phyloP scores from a whole-genome alignment of 345 rosid genomes.

The Euphorbia lathyris region DNA sequence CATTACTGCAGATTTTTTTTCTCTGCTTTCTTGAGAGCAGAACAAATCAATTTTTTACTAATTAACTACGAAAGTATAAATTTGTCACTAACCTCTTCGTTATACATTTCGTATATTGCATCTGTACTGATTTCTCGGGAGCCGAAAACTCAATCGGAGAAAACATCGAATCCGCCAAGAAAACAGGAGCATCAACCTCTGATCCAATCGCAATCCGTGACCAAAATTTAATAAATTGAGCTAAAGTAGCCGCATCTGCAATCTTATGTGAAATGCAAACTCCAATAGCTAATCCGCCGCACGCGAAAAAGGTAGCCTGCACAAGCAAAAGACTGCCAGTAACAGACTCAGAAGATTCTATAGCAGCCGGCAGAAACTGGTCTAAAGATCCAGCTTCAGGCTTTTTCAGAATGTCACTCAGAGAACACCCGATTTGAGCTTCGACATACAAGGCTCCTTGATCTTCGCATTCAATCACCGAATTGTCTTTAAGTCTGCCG shows the following conservation, averaged over 20 bases:
- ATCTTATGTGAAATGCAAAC: conserved; percentile 20
- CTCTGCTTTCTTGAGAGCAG: too few relatives aligned
- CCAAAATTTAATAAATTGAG: conserved; percentile 27
- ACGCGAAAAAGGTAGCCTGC: conserved; percentile 26
- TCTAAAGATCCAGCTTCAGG: conserved; percentile 18
- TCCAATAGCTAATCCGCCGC: conserved; percentile 28
- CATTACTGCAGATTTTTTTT: too few relatives aligned
- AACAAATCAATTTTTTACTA: too few relatives aligned
- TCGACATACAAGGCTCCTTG: conserved; percentile 35
- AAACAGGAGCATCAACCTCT: background rate
- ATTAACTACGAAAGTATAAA: too few relatives aligned
- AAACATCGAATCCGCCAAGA: conserved; percentile 15
- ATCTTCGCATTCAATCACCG: conserved; percentile 37
- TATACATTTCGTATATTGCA: background rate
- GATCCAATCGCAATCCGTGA: conserved; percentile 2
- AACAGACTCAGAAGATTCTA: conserved; percentile 3
- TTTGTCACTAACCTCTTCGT: too few relatives aligned
- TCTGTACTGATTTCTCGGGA: too few relatives aligned
- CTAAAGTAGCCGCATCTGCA: conserved; percentile 14
- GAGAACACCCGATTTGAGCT: conserved; percentile 23
- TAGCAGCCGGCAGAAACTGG: conserved; percentile 22
- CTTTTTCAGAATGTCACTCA: conserved; percentile 21
- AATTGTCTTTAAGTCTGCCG: conserved; percentile 13
- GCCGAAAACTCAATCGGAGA: conserved; percentile 10
- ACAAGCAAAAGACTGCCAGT: conserved; percentile 3